Evolutionary conservation across 2,329 filamentous ascomycete species (phyloP), one percentile per base, ranked within the genome.

Genomic region (Phoma sp.): DNA sequence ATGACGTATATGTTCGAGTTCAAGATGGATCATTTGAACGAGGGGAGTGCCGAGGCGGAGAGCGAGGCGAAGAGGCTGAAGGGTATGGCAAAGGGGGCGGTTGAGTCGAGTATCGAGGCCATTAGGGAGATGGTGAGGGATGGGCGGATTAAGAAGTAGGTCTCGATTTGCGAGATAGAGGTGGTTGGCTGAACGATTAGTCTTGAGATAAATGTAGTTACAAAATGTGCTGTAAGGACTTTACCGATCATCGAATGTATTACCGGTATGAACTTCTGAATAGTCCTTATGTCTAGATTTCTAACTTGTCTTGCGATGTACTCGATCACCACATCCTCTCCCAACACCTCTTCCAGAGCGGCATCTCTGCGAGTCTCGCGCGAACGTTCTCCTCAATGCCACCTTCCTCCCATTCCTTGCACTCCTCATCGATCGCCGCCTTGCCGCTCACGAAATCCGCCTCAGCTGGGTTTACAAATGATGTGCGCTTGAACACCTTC

Each of bases 401-500:
- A 1, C 49, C 54, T 18, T 52, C 49, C 32, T 57, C 54, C 55
- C 55, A 60, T 46, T 43, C 65, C 73, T 72, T 77, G 10, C 69
- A 62, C 54, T 75, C 71, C 13, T 67, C 75, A 61, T 79, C 77
- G 38, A 78, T 51, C 11, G 72, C 74, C 7, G 71, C 73, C 67
- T 79, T 79, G 10, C 76, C 77, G 22, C 69, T 74, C 60, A 71
- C 73, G 35, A 79, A 73, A 57, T 79, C 77, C 6, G 71, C 71
- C 45, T 77, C 70, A 1, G 45, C 57, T 7, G 67, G 50, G 38
- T 68, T 69, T 52, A 77, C 70, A 32, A 72, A 68, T 22, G 80
- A 81, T 0, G 87, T 89, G 61, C 82, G 80, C 65, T 87, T 87
- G 64, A 80, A 74, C 42, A 85, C 73, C 68, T 90, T 89, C 83